Evolutionary conservation across 2,329 filamentous ascomycete genomes (phyloP).

Genomic region (Pyrenochaeta sp.): DNA sequence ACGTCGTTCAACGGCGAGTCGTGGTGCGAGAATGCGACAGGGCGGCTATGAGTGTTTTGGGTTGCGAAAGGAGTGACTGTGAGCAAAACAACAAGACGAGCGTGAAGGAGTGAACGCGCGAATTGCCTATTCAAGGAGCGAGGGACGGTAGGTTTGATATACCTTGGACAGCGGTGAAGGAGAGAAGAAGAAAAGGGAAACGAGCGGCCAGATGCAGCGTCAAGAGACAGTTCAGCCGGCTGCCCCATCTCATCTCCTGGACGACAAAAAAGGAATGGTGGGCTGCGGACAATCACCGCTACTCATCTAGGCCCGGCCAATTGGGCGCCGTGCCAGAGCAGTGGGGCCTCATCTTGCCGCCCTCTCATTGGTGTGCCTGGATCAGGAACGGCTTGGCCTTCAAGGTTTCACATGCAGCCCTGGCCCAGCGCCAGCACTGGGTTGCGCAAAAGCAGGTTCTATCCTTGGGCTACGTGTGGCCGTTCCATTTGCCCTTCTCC

Average conservation of each 20-base stretch:
- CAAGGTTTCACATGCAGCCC: conserved; percentile 20
- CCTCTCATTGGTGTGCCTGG: conserved; percentile 45
- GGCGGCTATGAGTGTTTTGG: conserved; percentile 8
- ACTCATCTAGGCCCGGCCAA: conserved; percentile 36
- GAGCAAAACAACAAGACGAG: conserved; percentile 35
- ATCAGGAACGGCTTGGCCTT: conserved; percentile 31
- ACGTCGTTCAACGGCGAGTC: conserved; percentile 38
- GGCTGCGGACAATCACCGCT: conserved; percentile 28
- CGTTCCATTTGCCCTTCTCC: conserved; percentile 24
- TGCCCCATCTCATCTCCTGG: conserved; percentile 38
- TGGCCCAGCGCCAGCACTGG: conserved; percentile 4
- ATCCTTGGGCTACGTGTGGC: conserved; percentile 21
- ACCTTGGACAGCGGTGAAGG: conserved; percentile 33
- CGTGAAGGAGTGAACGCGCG: conserved; percentile 52
- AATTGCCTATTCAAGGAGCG: conserved; percentile 34
- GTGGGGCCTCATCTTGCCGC: conserved; percentile 6
- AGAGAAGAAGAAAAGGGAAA: conserved; percentile 28
- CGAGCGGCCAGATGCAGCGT: conserved; percentile 33
- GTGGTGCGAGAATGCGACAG: conserved; percentile 4
- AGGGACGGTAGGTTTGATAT: conserved; percentile 36
- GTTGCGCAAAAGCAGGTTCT: conserved; percentile 9
- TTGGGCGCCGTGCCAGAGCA: conserved; percentile 30
- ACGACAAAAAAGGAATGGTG: conserved; percentile 20
- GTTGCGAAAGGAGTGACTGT: conserved; percentile 40
- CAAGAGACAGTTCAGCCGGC: conserved; percentile 30